phyloP scores from a whole-genome alignment of 352 stramenopile genomes.

The Pythium sukuiense region DNA sequence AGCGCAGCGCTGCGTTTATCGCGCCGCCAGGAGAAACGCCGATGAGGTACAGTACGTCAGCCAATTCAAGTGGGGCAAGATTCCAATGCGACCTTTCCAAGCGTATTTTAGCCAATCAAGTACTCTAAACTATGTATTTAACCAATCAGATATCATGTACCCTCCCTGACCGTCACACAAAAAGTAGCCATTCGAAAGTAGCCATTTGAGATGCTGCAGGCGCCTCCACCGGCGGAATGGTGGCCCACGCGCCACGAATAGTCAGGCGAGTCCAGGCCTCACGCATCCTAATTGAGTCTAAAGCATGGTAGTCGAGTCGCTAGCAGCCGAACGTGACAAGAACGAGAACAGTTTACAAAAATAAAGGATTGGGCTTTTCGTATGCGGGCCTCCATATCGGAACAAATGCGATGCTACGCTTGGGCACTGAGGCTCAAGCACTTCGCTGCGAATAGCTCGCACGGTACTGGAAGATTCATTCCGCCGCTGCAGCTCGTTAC shows the following conservation, averaged over 20 bases:
- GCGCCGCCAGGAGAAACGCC: not conserved
- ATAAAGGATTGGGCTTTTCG: not conserved
- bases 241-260: not conserved
- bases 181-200: not conserved
- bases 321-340: not conserved
- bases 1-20: not conserved
- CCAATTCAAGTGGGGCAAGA: not conserved
- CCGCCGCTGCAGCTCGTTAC: too few relatives aligned
- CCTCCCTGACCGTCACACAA: not conserved
- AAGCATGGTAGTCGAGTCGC: not conserved
- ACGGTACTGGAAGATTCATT: too few relatives aligned
- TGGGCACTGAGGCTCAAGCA: too few relatives aligned
- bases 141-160: not conserved
- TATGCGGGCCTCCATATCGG: not conserved
- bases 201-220: constrained; percentile 3
- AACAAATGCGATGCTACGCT: not conserved
- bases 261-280: not conserved
- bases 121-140: not conserved
- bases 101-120: constrained; percentile 13
- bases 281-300: not conserved
- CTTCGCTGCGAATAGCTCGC: too few relatives aligned
- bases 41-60: not conserved
- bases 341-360: not conserved
- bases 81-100: constrained; percentile 4
- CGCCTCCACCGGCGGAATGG: constrained; percentile 1